Conservation (phyloP, 1,284 basidiomycete genomes). For the Pyrrhoderma lamaoense region DNA sequence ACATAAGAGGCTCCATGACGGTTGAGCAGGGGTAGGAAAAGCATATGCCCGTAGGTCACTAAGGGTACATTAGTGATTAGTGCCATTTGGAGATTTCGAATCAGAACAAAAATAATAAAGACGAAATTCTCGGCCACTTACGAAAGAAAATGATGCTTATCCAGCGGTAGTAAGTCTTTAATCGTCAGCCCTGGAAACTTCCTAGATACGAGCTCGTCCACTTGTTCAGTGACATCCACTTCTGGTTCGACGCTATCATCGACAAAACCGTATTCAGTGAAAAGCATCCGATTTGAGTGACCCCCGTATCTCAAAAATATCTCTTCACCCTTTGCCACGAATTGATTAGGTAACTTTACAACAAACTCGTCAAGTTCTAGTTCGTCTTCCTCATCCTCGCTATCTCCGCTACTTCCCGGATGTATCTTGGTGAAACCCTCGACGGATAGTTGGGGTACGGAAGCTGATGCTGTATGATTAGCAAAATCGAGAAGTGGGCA, state of each 20-base stretch:
- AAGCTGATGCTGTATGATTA: slow-evolving; percentile 50
- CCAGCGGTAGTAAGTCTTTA: slow-evolving; percentile 40
- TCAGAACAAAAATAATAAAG: too few species aligned
- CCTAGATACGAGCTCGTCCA: slow-evolving; percentile 43
- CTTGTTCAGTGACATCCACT: slow-evolving; percentile 52
- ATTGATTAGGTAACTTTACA: slow-evolving; percentile 40
- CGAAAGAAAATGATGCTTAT: slow-evolving; percentile 80
- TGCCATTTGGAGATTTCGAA: too few species aligned
- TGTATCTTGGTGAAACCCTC: neutral
- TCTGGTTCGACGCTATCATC: slow-evolving; percentile 36
- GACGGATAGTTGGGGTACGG: slow-evolving; percentile 37
- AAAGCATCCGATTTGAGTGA: slow-evolving; percentile 66
- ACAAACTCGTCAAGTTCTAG: slow-evolving; percentile 36
- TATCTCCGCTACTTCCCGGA: too few species aligned
- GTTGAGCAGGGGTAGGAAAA: slow-evolving; percentile 50
- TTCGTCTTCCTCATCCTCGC: neutral
- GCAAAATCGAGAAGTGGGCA: slow-evolving; percentile 84
- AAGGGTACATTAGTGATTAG: too few species aligned
- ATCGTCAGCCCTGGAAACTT: slow-evolving; percentile 36
- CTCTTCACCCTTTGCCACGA: slow-evolving; percentile 48
- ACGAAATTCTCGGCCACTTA: too few species aligned
- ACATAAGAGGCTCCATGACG: slow-evolving; percentile 69
- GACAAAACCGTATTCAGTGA: slow-evolving; percentile 83
- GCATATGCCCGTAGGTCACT: slow-evolving; percentile 74
- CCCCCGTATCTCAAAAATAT: slow-evolving; percentile 69